Conservation (phyloP, 2,329 filamentous ascomycete genomes). For the Penicillium sp. region DNA sequence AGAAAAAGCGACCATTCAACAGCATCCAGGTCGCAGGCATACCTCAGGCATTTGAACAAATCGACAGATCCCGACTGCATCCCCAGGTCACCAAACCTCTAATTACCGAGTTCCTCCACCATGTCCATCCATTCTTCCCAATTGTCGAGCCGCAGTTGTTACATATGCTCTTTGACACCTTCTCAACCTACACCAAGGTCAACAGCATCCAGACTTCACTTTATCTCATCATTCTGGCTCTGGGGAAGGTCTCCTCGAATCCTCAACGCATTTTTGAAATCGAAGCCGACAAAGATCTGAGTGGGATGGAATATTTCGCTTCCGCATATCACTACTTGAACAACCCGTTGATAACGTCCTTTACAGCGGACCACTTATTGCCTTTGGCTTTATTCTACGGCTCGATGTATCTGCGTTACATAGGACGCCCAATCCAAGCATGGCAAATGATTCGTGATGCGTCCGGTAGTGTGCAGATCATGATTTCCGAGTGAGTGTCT, state of each 20-base stretch:
- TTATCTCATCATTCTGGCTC: constrained; percentile 16
- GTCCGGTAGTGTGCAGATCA: constrained; percentile 14
- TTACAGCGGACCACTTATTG: constrained; percentile 8
- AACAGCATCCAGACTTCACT: constrained; percentile 11
- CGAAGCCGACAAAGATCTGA: constrained; percentile 7
- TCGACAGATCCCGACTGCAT: neutral
- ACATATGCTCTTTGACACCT: constrained; percentile 11
- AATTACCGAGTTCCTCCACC: constrained; percentile 12
- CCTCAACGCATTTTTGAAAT: constrained; percentile 10
- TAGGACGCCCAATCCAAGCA: constrained; percentile 17
- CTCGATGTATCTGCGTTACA: constrained; percentile 22
- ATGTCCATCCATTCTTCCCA: constrained; percentile 19
- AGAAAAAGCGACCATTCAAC: constrained; percentile 14
- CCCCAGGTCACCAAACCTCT: constrained; percentile 9
- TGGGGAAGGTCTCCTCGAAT: constrained; percentile 16
- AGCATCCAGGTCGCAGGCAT: neutral
- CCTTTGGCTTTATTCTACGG: constrained; percentile 18
- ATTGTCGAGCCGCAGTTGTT: constrained; percentile 13
- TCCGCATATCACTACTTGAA: constrained; percentile 15
- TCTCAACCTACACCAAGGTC: constrained; percentile 8
- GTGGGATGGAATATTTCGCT: constrained; percentile 19
- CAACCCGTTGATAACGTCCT: constrained; percentile 1
- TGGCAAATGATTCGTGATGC: constrained; percentile 16
- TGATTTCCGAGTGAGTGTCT: constrained; percentile 13
- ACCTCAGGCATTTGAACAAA: constrained; percentile 4